phyloP scores from a whole-genome alignment of 306 rosid genomes.

The Sindora glabra region DNA sequence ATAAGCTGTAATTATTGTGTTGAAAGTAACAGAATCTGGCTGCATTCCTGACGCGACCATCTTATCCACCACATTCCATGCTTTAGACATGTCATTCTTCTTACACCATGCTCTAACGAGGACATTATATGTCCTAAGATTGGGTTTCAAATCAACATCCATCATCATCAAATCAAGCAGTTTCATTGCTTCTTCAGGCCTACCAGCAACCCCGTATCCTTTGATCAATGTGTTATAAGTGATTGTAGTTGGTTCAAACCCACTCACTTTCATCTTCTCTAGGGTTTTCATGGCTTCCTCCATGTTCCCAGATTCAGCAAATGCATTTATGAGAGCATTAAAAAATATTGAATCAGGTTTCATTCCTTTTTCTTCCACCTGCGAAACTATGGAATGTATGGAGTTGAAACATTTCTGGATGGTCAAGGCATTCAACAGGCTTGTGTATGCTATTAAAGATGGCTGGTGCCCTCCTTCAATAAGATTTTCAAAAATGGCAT shows the following conservation, averaged over 20 bases:
- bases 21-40: conserved; percentile 63
- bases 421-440: conserved; percentile 50
- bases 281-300: conserved; percentile 53
- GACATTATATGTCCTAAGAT: conserved; percentile 56
- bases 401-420: conserved; percentile 45
- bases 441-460: conserved; percentile 53
- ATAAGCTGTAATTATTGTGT: conserved; percentile 54
- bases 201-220: conserved; percentile 65
- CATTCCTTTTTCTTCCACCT: conserved; percentile 51
- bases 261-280: conserved; percentile 56
- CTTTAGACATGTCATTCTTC: conserved; percentile 32
- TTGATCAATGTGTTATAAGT: conserved; percentile 60
- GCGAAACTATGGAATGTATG: conserved; percentile 38
- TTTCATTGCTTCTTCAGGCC: conserved; percentile 48
- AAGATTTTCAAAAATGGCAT: conserved; percentile 35
- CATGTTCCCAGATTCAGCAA: conserved; percentile 55
- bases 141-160: conserved; percentile 49
- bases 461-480: conserved; percentile 56
- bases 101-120: conserved; percentile 60
- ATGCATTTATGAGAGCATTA: conserved; percentile 60
- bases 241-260: conserved; percentile 37
- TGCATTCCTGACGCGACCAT: conserved; percentile 39
- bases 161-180: conserved; percentile 46
- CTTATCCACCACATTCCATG: conserved; percentile 53
- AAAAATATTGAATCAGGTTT: conserved; percentile 56